phyloP scores from a whole-genome alignment of 2,329 filamentous ascomycete species.

The Dissoconium aciculare region DNA sequence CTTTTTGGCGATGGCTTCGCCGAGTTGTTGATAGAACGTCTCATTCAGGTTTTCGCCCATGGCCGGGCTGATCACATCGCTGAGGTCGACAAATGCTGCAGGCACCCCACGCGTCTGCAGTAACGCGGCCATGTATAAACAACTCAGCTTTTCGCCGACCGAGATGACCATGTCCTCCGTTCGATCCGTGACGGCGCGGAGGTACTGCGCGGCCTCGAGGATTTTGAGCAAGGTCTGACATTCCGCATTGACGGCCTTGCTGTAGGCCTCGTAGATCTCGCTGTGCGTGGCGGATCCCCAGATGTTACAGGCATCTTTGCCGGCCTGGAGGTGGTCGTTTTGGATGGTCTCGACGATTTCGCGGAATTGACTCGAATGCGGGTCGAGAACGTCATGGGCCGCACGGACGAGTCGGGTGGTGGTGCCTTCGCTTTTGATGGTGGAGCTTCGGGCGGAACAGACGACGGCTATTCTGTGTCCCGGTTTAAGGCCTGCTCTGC shows the following conservation, averaged over 20 bases:
- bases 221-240: constrained; percentile 70
- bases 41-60: constrained; percentile 29
- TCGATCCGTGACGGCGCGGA: constrained; percentile 37
- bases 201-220: constrained; percentile 45
- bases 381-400: constrained; percentile 30
- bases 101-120: constrained; percentile 68
- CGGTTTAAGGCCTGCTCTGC: constrained; percentile 33
- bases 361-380: constrained; percentile 43
- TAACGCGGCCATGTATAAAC: constrained; percentile 74
- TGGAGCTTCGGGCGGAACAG: constrained; percentile 86
- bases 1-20: constrained; percentile 27
- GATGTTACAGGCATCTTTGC: constrained; percentile 31
- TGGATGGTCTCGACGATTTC: constrained; percentile 67
- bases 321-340: constrained; percentile 64
- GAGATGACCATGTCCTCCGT: constrained; percentile 64
- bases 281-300: constrained; percentile 14
- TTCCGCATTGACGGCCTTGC: constrained; percentile 56
- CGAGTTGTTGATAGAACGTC: constrained; percentile 33
- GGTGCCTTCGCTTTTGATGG: constrained; percentile 86
- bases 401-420: constrained; percentile 56
- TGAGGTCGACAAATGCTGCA: constrained; percentile 79
- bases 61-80: constrained; percentile 58
- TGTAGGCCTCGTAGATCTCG: constrained; percentile 39
- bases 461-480: constrained; percentile 73
- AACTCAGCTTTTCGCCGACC: constrained; percentile 91